phyloP scores from a whole-genome alignment of 176 grass and related monocot species.

The Raddia distichophylla region DNA sequence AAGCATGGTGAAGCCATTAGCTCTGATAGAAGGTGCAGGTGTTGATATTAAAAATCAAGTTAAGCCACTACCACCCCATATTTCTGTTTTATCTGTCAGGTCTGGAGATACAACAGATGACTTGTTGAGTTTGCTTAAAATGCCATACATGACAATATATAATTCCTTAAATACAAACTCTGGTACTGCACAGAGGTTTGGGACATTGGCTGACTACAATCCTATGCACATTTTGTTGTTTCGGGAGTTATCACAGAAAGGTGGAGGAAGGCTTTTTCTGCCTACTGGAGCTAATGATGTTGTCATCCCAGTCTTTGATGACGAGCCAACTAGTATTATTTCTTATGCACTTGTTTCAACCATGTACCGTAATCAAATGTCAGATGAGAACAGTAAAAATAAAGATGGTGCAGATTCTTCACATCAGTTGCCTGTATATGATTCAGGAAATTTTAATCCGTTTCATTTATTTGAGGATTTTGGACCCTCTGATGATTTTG shows the following conservation, averaged over 20 bases:
- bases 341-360: constrained; percentile 83
- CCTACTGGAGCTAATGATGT: constrained; percentile 69
- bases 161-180: constrained; percentile 71
- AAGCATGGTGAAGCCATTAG: constrained; percentile 45
- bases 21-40: constrained; percentile 42
- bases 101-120: constrained; percentile 65
- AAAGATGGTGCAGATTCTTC: constrained; percentile 63
- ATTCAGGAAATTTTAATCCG: constrained; percentile 77
- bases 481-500: constrained; percentile 69
- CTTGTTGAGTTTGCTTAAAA: constrained; percentile 66
- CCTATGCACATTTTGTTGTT: constrained; percentile 66
- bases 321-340: constrained; percentile 95
- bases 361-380: constrained; percentile 71
- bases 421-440: constrained; percentile 53
- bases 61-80: constrained; percentile 37
- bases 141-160: constrained; percentile 68
- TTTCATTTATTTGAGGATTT: constrained; percentile 82
- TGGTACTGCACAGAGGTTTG: constrained; percentile 53
- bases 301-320: constrained; percentile 92
- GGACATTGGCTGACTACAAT: constrained; percentile 69
- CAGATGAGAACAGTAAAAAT: constrained; percentile 56
- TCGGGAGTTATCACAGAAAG: constrained; percentile 64
- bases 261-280: constrained; percentile 75
- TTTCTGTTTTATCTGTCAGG: constrained; percentile 52
- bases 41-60: constrained; percentile 49